Base-by-base conservation (phyloP, 257 asterid genomes). In the Fraxinus anomala region DNA sequence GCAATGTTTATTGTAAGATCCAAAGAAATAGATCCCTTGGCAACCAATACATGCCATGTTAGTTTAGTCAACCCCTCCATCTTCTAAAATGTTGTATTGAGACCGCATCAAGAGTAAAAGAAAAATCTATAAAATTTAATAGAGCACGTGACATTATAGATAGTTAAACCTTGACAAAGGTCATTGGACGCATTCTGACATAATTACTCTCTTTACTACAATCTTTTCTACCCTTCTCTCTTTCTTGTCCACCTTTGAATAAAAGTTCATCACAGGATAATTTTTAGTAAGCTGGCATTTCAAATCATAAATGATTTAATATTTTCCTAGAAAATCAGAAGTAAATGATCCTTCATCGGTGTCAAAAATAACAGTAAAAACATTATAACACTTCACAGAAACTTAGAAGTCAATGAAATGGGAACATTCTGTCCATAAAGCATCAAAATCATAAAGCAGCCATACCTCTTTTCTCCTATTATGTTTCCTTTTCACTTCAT, bases 401-500 rank as follows among this genome's bases (percentile, higher is more conserved):
- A 71, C 66, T 40, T 65, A 34, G 33, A 24, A 9, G 6, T 26
- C 59, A n/a, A 70, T 73, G 10, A 47, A 5, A 36, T 26, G 73
- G 68, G 44, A 73, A 34, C 26, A 73, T 31, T 78, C 39, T 68
- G 37, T 26, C 33, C 66, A 33, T 31, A 49, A 34, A 51, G 19
- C 8, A 65, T 72, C 23, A 40, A 23, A 68, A 77, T 77, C 17
- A 70, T 17, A 71, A 81, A 65, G 19, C 5, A 68, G 70, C n/a
- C 42, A 47, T 87, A 93, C 98, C 97, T 89, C 95, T 84, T 88
- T 93, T 82, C 83, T 93, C 69, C 88, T 86, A 76, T 89, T 91
- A 34, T 94, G 94, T 77, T 91, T 93, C 82, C 97, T 85, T 81
- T 87, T 90, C 16, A 91, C 97, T 86, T 93, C 97, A 77, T 93